These are phyloP conservation scores for Talaromyces sp. DNA, from an alignment of 2,329 filamentous ascomycete genomes.

Conservation along the genomic window DNA sequence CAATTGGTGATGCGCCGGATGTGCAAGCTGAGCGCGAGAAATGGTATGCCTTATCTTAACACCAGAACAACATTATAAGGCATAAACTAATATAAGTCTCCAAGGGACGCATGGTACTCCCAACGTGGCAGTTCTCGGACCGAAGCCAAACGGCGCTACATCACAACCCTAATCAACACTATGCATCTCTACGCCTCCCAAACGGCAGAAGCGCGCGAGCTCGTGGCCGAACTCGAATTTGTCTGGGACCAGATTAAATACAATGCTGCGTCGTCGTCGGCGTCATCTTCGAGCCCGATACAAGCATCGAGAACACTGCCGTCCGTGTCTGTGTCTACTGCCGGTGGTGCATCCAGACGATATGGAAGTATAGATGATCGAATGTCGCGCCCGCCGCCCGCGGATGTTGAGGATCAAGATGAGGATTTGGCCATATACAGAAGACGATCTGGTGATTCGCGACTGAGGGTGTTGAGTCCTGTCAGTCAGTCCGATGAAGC, in stretches of 20 bases:
- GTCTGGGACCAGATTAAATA: conserved; percentile 98
- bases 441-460: conserved; percentile 46
- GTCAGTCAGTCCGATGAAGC: conserved; percentile 80
- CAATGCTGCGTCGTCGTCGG: conserved; percentile 60
- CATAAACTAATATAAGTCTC: neutral
- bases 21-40: conserved; percentile 60
- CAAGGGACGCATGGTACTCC: conserved; percentile 86
- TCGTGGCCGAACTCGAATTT: conserved; percentile 94
- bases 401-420: conserved; percentile 33
- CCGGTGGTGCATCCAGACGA: conserved; percentile 20
- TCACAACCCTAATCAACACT: conserved; percentile 88
- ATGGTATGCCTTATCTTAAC: conserved; percentile 50
- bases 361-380: conserved; percentile 38
- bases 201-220: conserved; percentile 75
- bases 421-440: conserved; percentile 48
- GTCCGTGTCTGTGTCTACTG: conserved; percentile 16
- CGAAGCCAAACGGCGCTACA: conserved; percentile 90
- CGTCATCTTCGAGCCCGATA: conserved; percentile 27
- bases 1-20: conserved; percentile 53
- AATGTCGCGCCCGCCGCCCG: conserved; percentile 28
- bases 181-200: conserved; percentile 92
- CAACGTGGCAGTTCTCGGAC: conserved; percentile 80
- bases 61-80: neutral
- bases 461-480: conserved; percentile 71
- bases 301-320: conserved; percentile 31